Evolutionary conservation across 352 stramenopile genomes (phyloP), one percentile per base, ranked within the genome.

Genomic region (Phytophthora meadii): DNA sequence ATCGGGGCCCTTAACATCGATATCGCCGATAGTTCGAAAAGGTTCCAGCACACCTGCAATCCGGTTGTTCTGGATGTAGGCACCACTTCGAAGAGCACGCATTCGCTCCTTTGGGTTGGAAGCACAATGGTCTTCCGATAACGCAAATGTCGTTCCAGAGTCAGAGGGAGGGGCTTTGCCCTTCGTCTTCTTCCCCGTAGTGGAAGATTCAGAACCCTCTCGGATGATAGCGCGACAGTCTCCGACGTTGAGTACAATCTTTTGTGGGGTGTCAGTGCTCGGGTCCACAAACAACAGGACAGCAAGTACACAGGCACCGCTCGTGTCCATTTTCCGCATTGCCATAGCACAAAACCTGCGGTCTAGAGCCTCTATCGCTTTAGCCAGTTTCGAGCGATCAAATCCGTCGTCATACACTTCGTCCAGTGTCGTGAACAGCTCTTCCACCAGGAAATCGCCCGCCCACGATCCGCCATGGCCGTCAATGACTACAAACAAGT

Each of bases 21-120:
- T 83, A 50, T 96, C 90, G 17, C 90, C 89, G 28, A 97, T 89
- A 5, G 81, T 85, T 19, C 90, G 76, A n/a, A 92, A 94, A 2
- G 91, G 87, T 32, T 92, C 89, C 5, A 96, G 49, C 30, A 93
- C 73, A 14, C 89, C 89, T 19, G 86, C 82, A 36, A 97, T 81
- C 9, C 87, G 84, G 11, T 79, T 79, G 54, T 90, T 84, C 25
- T 86, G 70, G 15, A 96, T 84, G 52, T 74, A 80, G 19, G 82
- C 89, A 25, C 89, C 89, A 28, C 79, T 89, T 28, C 65, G 58
- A 8, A 85, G 44, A 44, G 89, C 86, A 27, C 89, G 81, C 58
- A 70, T 62, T 37, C 79, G 80, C 60, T 97, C 89, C 9, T 71
- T 64, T 5, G 27, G 54, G 61, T 89, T 88, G 12, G 60, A 74